A percentile compares a stretch with the other conserved stretches of the same genome.
These are phyloP conservation scores for Saprolegnia parasitica DNA, from an alignment of 352 stramenopile species.

Conservation along the genomic window DNA sequence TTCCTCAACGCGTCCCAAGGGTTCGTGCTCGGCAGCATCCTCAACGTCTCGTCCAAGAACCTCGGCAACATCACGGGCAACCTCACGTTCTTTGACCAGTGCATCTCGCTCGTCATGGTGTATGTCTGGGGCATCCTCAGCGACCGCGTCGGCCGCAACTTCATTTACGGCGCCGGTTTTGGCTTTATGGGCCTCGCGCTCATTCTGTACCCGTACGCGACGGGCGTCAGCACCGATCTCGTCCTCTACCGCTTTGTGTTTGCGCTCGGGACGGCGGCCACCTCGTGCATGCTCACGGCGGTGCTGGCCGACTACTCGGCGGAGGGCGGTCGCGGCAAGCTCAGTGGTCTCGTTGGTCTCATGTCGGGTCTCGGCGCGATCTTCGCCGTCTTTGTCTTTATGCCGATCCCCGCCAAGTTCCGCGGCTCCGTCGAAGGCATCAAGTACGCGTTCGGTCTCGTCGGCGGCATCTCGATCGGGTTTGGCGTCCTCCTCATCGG, in stretches of 20 bases:
- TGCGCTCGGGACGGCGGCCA: background rate
- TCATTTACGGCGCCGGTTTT: constrained; percentile 17
- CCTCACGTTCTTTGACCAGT: constrained; percentile 26
- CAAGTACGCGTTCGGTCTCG: background rate
- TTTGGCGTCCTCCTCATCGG: constrained; percentile 19
- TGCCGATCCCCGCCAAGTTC: constrained; percentile 21
- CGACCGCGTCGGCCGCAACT: constrained; percentile 5
- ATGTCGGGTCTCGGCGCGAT: constrained; percentile 20
- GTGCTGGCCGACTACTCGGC: constrained; percentile 24
- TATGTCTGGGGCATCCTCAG: constrained; percentile 17
- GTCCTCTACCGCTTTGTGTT: constrained; percentile 16
- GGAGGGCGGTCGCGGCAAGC: constrained; percentile 9
- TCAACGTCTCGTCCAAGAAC: background rate
- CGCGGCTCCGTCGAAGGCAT: constrained; percentile 9
- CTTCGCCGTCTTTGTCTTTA: constrained; percentile 23
- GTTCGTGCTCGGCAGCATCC: constrained; percentile 17
- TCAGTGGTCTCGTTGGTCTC: constrained; percentile 20
- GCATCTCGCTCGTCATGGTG: constrained; percentile 22
- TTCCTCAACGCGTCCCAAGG: constrained; percentile 23
- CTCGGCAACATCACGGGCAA: constrained; percentile 26
- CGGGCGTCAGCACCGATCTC: background rate
- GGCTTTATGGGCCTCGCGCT: constrained; percentile 13
- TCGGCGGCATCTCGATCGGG: background rate
- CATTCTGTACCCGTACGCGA: constrained; percentile 12
- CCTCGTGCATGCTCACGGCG: constrained; percentile 23